Conservation (phyloP, 208 protist genomes). For the Herpetomonas muscarum region DNA sequence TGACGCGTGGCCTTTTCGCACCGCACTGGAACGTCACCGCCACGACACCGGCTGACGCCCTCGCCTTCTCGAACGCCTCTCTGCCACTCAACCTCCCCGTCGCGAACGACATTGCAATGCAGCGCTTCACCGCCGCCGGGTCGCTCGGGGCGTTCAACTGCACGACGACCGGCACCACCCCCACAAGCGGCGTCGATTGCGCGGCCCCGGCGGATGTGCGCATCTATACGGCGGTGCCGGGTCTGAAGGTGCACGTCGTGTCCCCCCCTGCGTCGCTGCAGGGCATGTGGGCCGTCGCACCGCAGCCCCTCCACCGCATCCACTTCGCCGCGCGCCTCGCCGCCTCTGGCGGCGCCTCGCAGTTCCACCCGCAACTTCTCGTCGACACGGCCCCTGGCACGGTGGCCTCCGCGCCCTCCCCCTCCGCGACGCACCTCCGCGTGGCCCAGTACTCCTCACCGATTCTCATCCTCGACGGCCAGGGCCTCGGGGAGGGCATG, state of each 20-base stretch:
- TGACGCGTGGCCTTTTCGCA: constrained; percentile 9
- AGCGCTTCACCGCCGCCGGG: constrained; percentile 11
- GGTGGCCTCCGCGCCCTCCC: not conserved
- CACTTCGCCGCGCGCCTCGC: not conserved
- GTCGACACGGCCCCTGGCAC: not conserved
- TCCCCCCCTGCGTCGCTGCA: constrained; percentile 30
- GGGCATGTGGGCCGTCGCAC: constrained; percentile 61
- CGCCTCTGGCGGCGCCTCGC: not conserved
- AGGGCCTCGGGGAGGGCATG: constrained; percentile 49
- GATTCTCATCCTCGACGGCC: constrained; percentile 46
- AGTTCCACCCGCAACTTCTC: not conserved
- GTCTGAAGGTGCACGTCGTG: constrained; percentile 43
- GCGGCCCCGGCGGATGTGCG: constrained; percentile 11
- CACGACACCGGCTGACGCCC: not conserved
- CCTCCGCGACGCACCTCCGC: constrained; percentile 20
- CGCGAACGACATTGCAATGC: not conserved
- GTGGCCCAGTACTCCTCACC: constrained; percentile 60
- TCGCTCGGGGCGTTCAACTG: constrained; percentile 17
- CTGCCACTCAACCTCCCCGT: not conserved
- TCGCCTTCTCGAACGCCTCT: constrained; percentile 2
- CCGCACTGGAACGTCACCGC: constrained; percentile 12
- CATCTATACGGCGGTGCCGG: constrained; percentile 54
- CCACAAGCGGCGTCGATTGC: no score
- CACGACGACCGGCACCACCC: constrained; percentile 1
- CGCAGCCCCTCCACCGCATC: constrained; percentile 16